Conservation (phyloP, 768 basidiomycete species). For the Neoboletus subvelutipes region DNA sequence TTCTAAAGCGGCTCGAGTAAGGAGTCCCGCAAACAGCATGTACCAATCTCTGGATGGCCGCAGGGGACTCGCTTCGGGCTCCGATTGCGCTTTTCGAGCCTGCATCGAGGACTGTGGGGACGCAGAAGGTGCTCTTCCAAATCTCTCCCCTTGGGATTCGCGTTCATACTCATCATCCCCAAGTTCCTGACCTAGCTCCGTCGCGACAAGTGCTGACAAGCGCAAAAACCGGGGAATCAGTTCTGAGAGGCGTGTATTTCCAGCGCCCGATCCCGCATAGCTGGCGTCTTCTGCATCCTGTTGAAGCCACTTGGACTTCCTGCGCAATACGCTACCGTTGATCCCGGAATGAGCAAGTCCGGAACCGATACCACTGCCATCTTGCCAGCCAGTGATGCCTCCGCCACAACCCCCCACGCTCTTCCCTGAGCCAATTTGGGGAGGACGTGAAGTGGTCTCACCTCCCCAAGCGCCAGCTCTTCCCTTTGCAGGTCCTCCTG, state of each 20-base stretch:
- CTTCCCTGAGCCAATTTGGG: slow-evolving; percentile 20
- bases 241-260: slow-evolving; percentile 64
- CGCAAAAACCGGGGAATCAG: slow-evolving; percentile 71
- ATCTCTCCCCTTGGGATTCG: slow-evolving; percentile 30
- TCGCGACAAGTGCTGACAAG: slow-evolving; percentile 75
- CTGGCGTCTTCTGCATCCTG: slow-evolving; percentile 24
- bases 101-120: slow-evolving; percentile 14
- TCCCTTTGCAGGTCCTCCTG: slow-evolving; percentile 25
- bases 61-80: slow-evolving; percentile 50
- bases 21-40: slow-evolving; percentile 68
- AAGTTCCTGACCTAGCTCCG: slow-evolving; percentile 72
- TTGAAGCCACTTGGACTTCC: slow-evolving; percentile 38
- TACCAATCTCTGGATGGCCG: slow-evolving; percentile 81
- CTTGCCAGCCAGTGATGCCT: slow-evolving; percentile 71
- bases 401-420: slow-evolving; percentile 37
- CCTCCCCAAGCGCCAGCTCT: slow-evolving; percentile 29
- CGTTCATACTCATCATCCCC: slow-evolving; percentile 50
- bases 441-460: slow-evolving; percentile 22
- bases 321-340: slow-evolving; percentile 57
- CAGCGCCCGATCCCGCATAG: slow-evolving; percentile 41
- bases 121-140: slow-evolving; percentile 12
- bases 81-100: slow-evolving; percentile 28
- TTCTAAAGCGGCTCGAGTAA: slow-evolving; percentile 82
- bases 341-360: slow-evolving; percentile 60
- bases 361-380: slow-evolving; percentile 70